Conservation (phyloP, 2,329 filamentous ascomycete species). For the Hypoxylon sp. region DNA sequence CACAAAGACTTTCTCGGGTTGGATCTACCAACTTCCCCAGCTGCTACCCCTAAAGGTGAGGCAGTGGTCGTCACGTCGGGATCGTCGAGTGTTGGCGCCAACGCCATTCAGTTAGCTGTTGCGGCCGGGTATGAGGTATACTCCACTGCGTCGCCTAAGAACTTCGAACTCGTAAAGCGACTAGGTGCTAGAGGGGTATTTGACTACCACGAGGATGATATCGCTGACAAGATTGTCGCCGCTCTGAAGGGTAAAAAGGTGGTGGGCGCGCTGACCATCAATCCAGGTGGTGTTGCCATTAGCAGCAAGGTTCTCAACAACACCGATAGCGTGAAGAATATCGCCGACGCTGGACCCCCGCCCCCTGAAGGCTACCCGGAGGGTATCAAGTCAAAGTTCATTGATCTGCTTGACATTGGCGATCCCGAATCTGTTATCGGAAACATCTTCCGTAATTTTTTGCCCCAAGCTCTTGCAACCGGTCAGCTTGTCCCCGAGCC, state of each 20-base stretch:
- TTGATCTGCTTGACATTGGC: constrained; percentile 10
- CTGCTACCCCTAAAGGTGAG: constrained; percentile 51
- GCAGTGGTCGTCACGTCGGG: constrained; percentile 45
- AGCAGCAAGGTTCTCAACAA: constrained; percentile 9
- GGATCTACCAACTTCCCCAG: constrained; percentile 51
- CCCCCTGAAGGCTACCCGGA: constrained; percentile 24
- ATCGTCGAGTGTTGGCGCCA: constrained; percentile 23
- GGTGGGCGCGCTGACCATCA: constrained; percentile 14
- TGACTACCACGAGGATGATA: constrained; percentile 23
- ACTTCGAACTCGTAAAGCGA: constrained; percentile 13
- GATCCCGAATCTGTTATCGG: constrained; percentile 8
- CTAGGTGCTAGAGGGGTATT: constrained; percentile 15
- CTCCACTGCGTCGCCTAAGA: constrained; percentile 16
- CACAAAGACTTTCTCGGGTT: constrained; percentile 43
- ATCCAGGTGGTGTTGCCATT: constrained; percentile 17
- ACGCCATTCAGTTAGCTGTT: constrained; percentile 13
- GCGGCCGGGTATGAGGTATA: constrained; percentile 19
- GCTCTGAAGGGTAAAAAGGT: constrained; percentile 23
- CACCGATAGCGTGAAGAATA: constrained; percentile 11
- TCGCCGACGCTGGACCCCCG: constrained; percentile 19
- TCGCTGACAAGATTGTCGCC: background rate
- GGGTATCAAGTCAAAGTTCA: constrained; percentile 20
- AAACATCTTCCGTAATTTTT: constrained; percentile 16
- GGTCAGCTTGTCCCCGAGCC: constrained; percentile 20
- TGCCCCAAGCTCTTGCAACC: constrained; percentile 13